These are phyloP conservation scores for Cordyceps cicadae DNA, from an alignment of 2,329 filamentous ascomycete genomes.

Conservation along the genomic window DNA sequence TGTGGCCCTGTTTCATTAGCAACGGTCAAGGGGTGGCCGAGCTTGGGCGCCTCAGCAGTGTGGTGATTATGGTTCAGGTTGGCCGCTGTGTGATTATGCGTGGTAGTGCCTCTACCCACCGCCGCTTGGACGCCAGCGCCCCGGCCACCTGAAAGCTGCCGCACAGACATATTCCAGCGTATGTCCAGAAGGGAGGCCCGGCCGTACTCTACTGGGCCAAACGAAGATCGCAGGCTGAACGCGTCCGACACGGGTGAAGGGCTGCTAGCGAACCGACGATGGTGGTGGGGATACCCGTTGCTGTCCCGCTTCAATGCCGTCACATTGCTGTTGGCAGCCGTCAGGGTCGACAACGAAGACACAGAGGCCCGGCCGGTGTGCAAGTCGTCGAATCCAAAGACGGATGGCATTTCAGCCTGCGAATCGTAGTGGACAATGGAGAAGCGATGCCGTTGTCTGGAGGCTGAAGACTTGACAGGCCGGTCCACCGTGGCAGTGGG, in stretches of 20 bases:
- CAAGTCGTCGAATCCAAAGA: constrained; percentile 8
- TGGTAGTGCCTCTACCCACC: not conserved
- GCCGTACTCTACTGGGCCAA: constrained; percentile 31
- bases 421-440: constrained; percentile 3
- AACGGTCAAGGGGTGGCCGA: not conserved
- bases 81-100: not conserved
- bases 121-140: not conserved
- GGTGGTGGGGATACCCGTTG: not conserved
- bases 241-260: constrained; percentile 25
- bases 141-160: too few species aligned
- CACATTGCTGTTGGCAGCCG: not conserved
- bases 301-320: not conserved
- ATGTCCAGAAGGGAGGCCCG: constrained; percentile 33
- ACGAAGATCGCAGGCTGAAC: constrained; percentile 26
- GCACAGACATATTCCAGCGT: constrained; percentile 18
- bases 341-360: not conserved
- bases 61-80: too few species aligned
- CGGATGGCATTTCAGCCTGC: not conserved
- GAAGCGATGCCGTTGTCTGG: not conserved
- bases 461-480: not conserved
- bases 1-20: not conserved
- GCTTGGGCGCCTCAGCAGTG: not conserved
- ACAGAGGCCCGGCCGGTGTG: not conserved
- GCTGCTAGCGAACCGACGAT: constrained; percentile 1
- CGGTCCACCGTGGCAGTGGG: not conserved